Conservation (phyloP, 768 basidiomycete genomes). For the Mycena vitilis region DNA sequence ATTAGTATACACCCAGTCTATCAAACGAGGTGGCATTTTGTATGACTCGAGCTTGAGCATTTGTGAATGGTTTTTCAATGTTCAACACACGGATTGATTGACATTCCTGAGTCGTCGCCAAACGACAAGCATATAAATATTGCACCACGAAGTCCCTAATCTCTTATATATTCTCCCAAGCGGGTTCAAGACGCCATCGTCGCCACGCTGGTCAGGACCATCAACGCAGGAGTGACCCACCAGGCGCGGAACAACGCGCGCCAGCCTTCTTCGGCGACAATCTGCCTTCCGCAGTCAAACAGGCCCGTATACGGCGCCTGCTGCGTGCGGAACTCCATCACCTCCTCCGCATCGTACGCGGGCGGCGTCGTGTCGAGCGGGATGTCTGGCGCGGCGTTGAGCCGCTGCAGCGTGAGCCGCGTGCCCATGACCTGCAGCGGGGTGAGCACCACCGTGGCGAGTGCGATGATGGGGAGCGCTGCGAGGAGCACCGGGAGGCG, state of each 20-base stretch:
- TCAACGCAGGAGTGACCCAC: conserved; percentile 27
- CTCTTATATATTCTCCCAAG: no score
- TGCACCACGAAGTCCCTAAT: no score
- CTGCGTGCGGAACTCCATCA: conserved; percentile 28
- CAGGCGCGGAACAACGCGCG: conserved; percentile 31
- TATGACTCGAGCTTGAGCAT: no score
- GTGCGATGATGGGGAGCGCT: background rate
- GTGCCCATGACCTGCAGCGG: conserved; percentile 25
- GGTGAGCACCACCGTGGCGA: conserved; percentile 22
- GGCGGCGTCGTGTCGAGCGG: background rate
- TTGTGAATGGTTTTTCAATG: no score
- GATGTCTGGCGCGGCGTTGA: background rate
- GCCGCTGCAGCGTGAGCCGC: conserved; percentile 31
- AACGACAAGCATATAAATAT: no score
- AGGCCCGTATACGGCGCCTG: conserved; percentile 24
- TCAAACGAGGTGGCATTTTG: no score
- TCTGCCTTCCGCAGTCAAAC: conserved; percentile 19
- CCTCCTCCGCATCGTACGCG: conserved; percentile 14
- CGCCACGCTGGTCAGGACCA: background rate
- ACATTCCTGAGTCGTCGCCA: no score
- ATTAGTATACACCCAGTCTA: no score
- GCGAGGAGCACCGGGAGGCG: conserved; percentile 1
- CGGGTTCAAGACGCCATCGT: background rate
- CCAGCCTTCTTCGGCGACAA: conserved; percentile 26
- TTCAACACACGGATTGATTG: no score